Evolutionary conservation across 1,284 basidiomycete genomes (phyloP), one percentile per base, ranked within the genome.

Genomic region (Tilletia caries): DNA sequence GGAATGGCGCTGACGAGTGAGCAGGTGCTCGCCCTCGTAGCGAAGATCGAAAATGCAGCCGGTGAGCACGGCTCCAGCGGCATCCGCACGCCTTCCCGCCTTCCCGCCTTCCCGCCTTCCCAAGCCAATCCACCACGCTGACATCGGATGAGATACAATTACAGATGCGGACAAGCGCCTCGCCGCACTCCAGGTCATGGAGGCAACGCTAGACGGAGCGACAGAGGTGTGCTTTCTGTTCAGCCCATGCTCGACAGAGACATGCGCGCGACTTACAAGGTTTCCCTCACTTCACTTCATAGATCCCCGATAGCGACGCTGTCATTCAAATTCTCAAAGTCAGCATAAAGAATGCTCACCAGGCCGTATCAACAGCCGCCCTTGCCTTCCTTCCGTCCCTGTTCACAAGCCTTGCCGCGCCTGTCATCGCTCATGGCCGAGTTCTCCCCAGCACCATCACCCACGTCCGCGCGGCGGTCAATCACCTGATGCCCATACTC

Each of bases 301-400:
- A 68, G 67, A 62, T 75, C 27, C 71, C 73, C 66, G 74, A 79
- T 65, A 73, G 73, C 32, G 77, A 77, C 68, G 70, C 71, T 20
- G 70, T 79, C 44, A 75, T 75, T 5, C 71, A 72, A 27, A 71
- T 76, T 0, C 86, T 95, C 79, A 92, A 91, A 84, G 79, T 88
- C 66, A 91, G 89, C 76, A 87, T 94, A 76, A 88, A 90, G 76
- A 89, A 89, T 65, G 87, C 91, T 60, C 92, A 95, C 83, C 89
- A 92, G 78, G 91, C 92, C 78, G 85, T 95, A 3, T 75, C 75
- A 8, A 71, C 68, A 25, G 77, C 81, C 18, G 76, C 79, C 1
- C 77, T 85, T 46, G 64, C 74, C 37, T 77, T 76, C 71, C 75
- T 84, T 12, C 69, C 79, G 5, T 72, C 72, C 34, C 76, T 81